These are phyloP conservation scores for Claviceps citrina DNA, from an alignment of 2,329 filamentous ascomycete species.

Conservation along the genomic window DNA sequence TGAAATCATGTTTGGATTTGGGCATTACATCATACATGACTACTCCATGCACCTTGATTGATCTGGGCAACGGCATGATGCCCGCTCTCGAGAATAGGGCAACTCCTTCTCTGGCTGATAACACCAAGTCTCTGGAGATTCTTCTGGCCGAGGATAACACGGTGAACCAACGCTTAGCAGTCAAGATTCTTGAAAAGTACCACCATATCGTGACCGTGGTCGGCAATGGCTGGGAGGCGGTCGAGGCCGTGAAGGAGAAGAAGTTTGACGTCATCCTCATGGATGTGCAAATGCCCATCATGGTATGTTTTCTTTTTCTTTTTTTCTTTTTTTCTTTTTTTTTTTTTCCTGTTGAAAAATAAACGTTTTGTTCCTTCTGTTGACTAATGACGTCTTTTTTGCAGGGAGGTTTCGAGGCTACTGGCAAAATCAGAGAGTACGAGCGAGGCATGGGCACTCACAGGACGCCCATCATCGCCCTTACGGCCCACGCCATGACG, in stretches of 20 bases:
- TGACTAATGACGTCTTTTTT: neutral
- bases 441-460: constrained; percentile 67
- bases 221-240: constrained; percentile 83
- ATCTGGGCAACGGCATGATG: constrained; percentile 90
- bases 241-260: constrained; percentile 81
- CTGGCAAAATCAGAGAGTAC: constrained; percentile 89
- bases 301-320: constrained; percentile 36
- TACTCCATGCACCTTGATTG: constrained; percentile 83
- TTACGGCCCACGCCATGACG: constrained; percentile 97
- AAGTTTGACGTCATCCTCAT: constrained; percentile 95
- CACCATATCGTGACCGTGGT: constrained; percentile 86
- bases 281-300: constrained; percentile 99
- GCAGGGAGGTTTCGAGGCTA: constrained; percentile 89
- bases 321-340: neutral
- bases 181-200: constrained; percentile 95
- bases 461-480: constrained; percentile 85
- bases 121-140: constrained; percentile 90
- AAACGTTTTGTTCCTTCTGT: neutral
- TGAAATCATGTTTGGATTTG: constrained; percentile 86
- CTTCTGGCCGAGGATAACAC: constrained; percentile 92
- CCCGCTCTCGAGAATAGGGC: constrained; percentile 87
- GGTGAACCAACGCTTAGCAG: constrained; percentile 88
- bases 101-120: constrained; percentile 79
- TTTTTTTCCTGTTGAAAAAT: no score
- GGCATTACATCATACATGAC: constrained; percentile 99